Conservation (phyloP, 768 basidiomycete species). For the Kwoniella shandongensis region DNA sequence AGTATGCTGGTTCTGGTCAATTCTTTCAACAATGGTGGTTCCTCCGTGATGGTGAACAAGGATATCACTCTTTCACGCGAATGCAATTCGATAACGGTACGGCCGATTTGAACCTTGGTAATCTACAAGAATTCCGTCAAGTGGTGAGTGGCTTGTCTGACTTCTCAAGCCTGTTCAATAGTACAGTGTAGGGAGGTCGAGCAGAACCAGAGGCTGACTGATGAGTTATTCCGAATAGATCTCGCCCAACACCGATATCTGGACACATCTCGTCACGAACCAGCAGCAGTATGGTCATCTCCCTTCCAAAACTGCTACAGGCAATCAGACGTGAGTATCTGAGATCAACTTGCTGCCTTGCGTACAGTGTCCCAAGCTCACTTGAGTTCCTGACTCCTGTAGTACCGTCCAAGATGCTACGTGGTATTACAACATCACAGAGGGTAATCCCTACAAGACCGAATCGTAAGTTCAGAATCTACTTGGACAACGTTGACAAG, state of each 20-base stretch:
- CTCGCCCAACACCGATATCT: slow-evolving; percentile 28
- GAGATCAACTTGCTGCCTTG: not conserved
- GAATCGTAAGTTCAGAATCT: not conserved
- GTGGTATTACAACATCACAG: slow-evolving; percentile 25
- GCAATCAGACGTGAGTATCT: slow-evolving; percentile 2
- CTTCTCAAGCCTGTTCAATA: not conserved
- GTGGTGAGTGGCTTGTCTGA: not conserved
- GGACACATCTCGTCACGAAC: slow-evolving; percentile 36
- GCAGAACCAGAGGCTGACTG: no score
- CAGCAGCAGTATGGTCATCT: slow-evolving; percentile 17
- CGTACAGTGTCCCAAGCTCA: no score
- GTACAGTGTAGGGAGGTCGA: no score
- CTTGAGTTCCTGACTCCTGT: not conserved
- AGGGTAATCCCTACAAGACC: slow-evolving; percentile 15
- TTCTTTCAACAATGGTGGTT: slow-evolving; percentile 35
- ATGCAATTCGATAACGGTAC: slow-evolving; percentile 22
- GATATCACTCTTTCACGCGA: slow-evolving; percentile 28
- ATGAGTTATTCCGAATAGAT: slow-evolving; percentile 1
- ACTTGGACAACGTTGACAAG: not conserved
- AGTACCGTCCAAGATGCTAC: slow-evolving; percentile 37
- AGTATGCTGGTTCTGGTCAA: slow-evolving; percentile 10
- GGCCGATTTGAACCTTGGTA: slow-evolving; percentile 5
- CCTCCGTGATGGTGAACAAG: slow-evolving; percentile 33
- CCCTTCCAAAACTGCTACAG: slow-evolving; percentile 24
- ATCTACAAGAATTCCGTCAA: slow-evolving; percentile 28